phyloP scores from a whole-genome alignment of 2,329 filamentous ascomycete genomes.

The Didymella glomerata region DNA sequence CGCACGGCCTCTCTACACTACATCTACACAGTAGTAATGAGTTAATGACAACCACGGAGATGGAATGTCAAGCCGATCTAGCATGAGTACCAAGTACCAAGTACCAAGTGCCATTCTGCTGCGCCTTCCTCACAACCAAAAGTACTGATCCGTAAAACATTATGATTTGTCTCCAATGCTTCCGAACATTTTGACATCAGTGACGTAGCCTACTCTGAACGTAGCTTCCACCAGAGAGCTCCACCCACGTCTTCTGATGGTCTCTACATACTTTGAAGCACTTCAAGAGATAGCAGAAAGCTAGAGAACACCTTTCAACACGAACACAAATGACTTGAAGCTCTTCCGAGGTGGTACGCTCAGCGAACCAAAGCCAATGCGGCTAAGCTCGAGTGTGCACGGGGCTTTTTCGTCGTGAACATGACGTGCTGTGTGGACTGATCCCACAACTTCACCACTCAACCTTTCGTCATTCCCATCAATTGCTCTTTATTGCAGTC shows the following conservation, averaged over 20 bases:
- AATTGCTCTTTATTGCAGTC: constrained; percentile 47
- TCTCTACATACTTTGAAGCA: not conserved
- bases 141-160: no score
- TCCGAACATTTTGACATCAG: not conserved
- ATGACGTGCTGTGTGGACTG: constrained; percentile 23
- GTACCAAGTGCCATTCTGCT: no score
- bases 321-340: not conserved
- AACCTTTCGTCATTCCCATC: constrained; percentile 28
- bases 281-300: not conserved
- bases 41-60: not conserved
- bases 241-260: not conserved
- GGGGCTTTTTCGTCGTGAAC: constrained; percentile 18
- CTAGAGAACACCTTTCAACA: not conserved
- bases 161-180: no score
- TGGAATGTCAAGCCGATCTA: not conserved
- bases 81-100: no score
- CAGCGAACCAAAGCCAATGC: constrained; percentile 12
- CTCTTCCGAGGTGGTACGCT: constrained; percentile 8
- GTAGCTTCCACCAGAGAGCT: constrained; percentile 10
- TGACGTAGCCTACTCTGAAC: constrained; percentile 18
- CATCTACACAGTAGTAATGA: not conserved
- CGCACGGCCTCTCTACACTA: constrained; percentile 11
- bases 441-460: constrained; percentile 13
- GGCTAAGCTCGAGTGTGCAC: constrained; percentile 15
- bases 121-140: no score